Evolutionary conservation across 1,139 yeast species (phyloP).

Genomic region (Meyerozyma smithsonii): DNA sequence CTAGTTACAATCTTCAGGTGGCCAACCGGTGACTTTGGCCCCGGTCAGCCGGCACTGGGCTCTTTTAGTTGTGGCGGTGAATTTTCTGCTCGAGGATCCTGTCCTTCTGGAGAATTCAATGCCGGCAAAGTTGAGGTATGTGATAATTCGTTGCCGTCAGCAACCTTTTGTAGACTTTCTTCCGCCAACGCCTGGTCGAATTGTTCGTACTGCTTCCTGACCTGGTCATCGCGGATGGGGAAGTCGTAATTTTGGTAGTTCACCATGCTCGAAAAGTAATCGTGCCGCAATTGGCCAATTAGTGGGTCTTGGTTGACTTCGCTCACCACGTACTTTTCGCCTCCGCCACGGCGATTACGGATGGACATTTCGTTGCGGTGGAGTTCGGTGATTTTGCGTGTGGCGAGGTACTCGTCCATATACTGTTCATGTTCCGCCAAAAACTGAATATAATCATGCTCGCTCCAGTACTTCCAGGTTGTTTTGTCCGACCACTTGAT

Average conservation of each 20-base stretch:
- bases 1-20: too few relatives aligned
- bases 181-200: constrained; percentile 1
- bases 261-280: constrained; percentile 14
- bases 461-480: constrained; percentile 9
- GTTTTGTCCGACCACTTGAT: constrained; percentile 2
- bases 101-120: too few relatives aligned
- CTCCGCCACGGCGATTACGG: not conserved
- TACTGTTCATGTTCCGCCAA: constrained; percentile 17
- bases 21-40: too few relatives aligned
- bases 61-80: too few relatives aligned
- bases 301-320: constrained; percentile 6
- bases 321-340: constrained; percentile 1
- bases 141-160: too few relatives aligned
- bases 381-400: constrained; percentile 24
- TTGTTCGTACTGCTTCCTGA: not conserved
- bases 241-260: constrained; percentile 9
- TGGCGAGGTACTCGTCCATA: constrained; percentile 27
- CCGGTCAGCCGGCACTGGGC: too few relatives aligned
- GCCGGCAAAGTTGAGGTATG: too few relatives aligned
- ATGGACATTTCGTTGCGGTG: constrained; percentile 27
- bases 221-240: not conserved
- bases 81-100: too few relatives aligned
- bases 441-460: constrained; percentile 26
- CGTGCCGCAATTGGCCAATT: constrained; percentile 23
- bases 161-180: not conserved